These are phyloP conservation scores for Passalora sequoiae DNA, from an alignment of 2,329 filamentous ascomycete species.

Conservation along the genomic window DNA sequence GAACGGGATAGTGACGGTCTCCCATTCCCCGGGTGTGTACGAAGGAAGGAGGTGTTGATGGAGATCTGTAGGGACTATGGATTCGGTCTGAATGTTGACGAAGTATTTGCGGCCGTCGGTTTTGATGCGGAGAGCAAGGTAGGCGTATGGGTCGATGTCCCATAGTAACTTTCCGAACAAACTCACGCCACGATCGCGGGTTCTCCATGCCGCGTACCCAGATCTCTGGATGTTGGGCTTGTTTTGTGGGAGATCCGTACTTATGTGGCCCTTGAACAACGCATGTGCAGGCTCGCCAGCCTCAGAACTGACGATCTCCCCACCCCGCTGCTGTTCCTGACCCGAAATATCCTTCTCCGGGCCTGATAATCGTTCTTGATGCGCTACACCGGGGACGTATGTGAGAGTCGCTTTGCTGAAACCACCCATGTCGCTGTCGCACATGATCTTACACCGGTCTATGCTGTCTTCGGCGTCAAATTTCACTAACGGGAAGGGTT, in stretches of 20 bases:
- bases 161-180: constrained; percentile 82
- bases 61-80: constrained; percentile 87
- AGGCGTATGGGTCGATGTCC: constrained; percentile 85
- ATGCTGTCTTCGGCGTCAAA: constrained; percentile 52
- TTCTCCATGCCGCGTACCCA: constrained; percentile 88
- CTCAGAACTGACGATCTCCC: constrained; percentile 15
- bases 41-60: constrained; percentile 88
- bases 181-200: constrained; percentile 67
- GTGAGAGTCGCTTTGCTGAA: constrained; percentile 72
- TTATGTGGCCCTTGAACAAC: constrained; percentile 83
- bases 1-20: constrained; percentile 88
- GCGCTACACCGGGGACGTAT: constrained; percentile 38
- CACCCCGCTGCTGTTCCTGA: constrained; percentile 16
- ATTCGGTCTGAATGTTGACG: constrained; percentile 92
- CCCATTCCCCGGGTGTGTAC: constrained; percentile 78
- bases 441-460: constrained; percentile 66
- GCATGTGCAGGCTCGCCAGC: constrained; percentile 59
- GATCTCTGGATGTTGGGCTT: constrained; percentile 68
- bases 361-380: constrained; percentile 14
- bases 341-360: constrained; percentile 12
- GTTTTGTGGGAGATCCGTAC: constrained; percentile 72
- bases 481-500: constrained; percentile 59
- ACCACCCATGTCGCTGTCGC: constrained; percentile 77
- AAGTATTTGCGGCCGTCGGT: constrained; percentile 90
- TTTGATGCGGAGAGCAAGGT: constrained; percentile 81